phyloP scores from a whole-genome alignment of 176 grass and related monocot genomes.

The Juncus effusus region DNA sequence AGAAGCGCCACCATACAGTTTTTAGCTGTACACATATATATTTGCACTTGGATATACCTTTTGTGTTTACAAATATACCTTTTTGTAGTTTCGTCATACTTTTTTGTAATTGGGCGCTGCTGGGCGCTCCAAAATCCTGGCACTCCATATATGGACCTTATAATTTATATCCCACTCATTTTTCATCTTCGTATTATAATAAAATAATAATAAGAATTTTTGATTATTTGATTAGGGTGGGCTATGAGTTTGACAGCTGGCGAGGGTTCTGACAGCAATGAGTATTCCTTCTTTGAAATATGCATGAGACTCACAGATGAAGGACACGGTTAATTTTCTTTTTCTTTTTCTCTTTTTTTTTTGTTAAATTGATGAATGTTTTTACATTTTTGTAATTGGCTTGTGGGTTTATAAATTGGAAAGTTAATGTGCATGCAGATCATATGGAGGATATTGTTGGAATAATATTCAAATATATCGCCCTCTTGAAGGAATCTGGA shows the following conservation, averaged over 20 bases:
- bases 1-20: too few relatives aligned
- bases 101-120: too few relatives aligned
- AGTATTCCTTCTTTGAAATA: slow-evolving; percentile 82
- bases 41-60: too few relatives aligned
- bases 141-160: too few relatives aligned
- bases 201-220: too few relatives aligned
- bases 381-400: slow-evolving; percentile 23
- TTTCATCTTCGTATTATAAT: too few relatives aligned
- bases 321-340: slow-evolving; percentile 62
- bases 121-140: too few relatives aligned
- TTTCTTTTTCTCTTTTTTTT: neutral
- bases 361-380: neutral
- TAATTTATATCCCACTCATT: neutral
- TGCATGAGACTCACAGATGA: slow-evolving; percentile 77
- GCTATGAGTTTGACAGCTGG: slow-evolving; percentile 61
- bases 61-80: too few relatives aligned
- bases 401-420: slow-evolving; percentile 18
- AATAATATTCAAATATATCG: slow-evolving; percentile 74
- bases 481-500: slow-evolving; percentile 59
- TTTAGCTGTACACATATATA: too few relatives aligned
- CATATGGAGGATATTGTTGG: slow-evolving; percentile 88
- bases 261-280: slow-evolving; percentile 45
- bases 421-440: slow-evolving; percentile 30
- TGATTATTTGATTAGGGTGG: slow-evolving; percentile 55
- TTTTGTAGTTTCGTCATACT: too few relatives aligned